These are phyloP conservation scores for Polygonum maritimum DNA, from an alignment of 148 eudicot genomes.

Conservation along the genomic window DNA sequence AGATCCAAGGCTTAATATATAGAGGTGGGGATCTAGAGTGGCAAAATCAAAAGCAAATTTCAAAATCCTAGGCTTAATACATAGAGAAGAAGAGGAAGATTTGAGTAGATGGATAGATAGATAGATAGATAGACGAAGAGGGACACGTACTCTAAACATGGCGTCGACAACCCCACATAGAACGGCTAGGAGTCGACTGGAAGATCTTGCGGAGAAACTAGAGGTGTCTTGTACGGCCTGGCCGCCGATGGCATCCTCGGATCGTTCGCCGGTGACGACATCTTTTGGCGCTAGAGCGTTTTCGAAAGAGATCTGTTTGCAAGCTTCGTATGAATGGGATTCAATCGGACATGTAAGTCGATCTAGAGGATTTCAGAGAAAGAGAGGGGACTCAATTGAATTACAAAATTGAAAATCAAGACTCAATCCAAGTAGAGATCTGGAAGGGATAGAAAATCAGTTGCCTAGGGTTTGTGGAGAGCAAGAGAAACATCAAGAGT, in stretches of 20 bases:
- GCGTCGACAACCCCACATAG: slow-evolving; percentile 77
- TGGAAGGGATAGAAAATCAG: too few species aligned
- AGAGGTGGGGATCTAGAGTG: too few species aligned
- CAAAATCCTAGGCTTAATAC: not conserved
- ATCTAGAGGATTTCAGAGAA: too few species aligned
- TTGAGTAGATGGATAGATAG: not conserved
- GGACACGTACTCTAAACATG: slow-evolving; percentile 61
- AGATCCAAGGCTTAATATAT: too few species aligned
- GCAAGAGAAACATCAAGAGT: too few species aligned
- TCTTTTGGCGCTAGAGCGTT: slow-evolving; percentile 7
- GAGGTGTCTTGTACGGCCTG: slow-evolving; percentile 47
- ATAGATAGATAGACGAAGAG: not conserved
- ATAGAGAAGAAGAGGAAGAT: not conserved
- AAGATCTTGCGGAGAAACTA: slow-evolving; percentile 49
- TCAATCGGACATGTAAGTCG: too few species aligned
- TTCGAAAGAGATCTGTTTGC: not conserved
- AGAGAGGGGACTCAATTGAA: too few species aligned
- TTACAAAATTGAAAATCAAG: too few species aligned
- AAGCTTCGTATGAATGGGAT: not conserved
- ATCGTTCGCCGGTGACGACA: slow-evolving; percentile 65
- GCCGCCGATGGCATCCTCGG: slow-evolving; percentile 76
- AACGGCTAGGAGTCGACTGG: slow-evolving; percentile 86
- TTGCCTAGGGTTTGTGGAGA: too few species aligned
- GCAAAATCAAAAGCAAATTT: not conserved
- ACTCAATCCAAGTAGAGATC: too few species aligned